A percentile compares a stretch with the other conserved stretches of the same genome.
phyloP scores from a whole-genome alignment of 2,329 filamentous ascomycete genomes.

The Fusarium albidum region DNA sequence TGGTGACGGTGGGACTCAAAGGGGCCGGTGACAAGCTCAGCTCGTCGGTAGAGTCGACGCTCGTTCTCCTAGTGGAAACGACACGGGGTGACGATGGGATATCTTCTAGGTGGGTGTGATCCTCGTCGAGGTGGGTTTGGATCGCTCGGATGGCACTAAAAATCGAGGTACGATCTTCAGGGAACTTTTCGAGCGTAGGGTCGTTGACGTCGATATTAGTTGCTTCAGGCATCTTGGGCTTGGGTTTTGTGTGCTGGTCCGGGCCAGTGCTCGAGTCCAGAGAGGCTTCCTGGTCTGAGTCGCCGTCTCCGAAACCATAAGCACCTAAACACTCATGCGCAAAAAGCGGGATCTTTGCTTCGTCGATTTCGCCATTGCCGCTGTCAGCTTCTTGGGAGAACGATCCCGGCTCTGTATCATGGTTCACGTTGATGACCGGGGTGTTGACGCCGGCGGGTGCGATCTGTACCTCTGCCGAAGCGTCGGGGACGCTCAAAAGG shows the following conservation, averaged over 20 bases:
- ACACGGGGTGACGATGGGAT: slow-evolving; percentile 48
- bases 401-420: slow-evolving; percentile 8
- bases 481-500: slow-evolving; percentile 43
- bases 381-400: slow-evolving; percentile 12
- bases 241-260: slow-evolving; percentile 21
- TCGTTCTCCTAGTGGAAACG: slow-evolving; percentile 44
- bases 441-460: slow-evolving; percentile 16
- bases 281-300: slow-evolving; percentile 40
- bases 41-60: slow-evolving; percentile 50
- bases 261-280: slow-evolving; percentile 27
- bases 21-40: slow-evolving; percentile 45
- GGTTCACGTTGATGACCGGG: slow-evolving; percentile 18
- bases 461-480: slow-evolving; percentile 29
- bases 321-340: slow-evolving; percentile 56
- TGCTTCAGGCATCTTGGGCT: slow-evolving; percentile 27
- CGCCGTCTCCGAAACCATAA: slow-evolving; percentile 47
- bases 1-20: slow-evolving; percentile 44
- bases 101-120: slow-evolving; percentile 48
- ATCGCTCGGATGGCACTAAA: slow-evolving; percentile 56
- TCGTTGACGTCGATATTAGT: slow-evolving; percentile 51
- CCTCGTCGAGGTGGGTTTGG: slow-evolving; percentile 53
- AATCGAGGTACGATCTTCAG: slow-evolving; percentile 54
- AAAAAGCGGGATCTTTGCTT: slow-evolving; percentile 51
- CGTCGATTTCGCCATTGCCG: slow-evolving; percentile 24
- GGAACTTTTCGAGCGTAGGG: slow-evolving; percentile 58